These are phyloP conservation scores for Paraphoma sp. DNA, from an alignment of 2,329 filamentous ascomycete genomes.

Conservation along the genomic window DNA sequence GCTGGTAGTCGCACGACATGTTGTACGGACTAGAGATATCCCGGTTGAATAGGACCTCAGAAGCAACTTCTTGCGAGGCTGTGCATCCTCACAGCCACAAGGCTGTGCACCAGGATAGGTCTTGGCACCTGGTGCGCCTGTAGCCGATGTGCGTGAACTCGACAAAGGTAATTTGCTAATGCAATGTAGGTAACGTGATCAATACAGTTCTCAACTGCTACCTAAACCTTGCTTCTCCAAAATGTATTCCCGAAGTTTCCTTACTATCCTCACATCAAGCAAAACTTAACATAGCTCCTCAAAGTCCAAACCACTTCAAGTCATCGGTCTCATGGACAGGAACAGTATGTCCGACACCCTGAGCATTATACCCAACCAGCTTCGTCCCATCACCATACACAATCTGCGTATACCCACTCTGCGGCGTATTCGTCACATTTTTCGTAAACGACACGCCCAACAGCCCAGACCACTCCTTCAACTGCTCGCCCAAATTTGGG, in stretches of 20 bases:
- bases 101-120: not conserved
- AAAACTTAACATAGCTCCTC: not conserved
- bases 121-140: not conserved
- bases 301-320: not conserved
- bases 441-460: constrained; percentile 14
- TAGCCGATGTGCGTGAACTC: not conserved
- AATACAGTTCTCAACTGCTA: not conserved
- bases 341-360: constrained; percentile 32
- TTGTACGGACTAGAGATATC: too few species aligned
- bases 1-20: too few species aligned
- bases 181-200: not conserved
- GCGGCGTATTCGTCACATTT: constrained; percentile 25
- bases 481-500: constrained; percentile 31
- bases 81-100: not conserved
- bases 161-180: not conserved
- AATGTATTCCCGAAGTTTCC: not conserved
- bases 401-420: constrained; percentile 32
- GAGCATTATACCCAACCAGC: constrained; percentile 30
- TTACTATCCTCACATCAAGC: not conserved
- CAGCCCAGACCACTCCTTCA: constrained; percentile 39
- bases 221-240: not conserved
- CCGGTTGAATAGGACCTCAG: not conserved
- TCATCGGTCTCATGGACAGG: constrained; percentile 14
- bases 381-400: constrained; percentile 34
- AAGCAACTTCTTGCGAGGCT: not conserved